phyloP scores from a whole-genome alignment of 768 basidiomycete species.

The Tricholoma bakamatsutake region DNA sequence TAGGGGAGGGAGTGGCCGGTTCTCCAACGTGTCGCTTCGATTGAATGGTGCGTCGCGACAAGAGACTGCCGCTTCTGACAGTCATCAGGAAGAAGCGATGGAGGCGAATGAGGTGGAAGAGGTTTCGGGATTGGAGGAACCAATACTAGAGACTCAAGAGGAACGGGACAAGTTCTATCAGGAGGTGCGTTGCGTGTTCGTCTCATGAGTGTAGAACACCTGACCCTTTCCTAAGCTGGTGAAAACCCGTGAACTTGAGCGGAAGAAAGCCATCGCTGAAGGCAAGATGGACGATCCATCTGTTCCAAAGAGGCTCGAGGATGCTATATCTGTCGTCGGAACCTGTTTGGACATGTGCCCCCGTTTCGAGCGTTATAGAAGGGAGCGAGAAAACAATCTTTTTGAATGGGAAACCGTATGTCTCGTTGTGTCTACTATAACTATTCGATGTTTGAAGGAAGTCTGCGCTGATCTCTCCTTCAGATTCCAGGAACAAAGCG shows the following conservation, averaged over 20 bases:
- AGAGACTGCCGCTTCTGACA: constrained; percentile 24
- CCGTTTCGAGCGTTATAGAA: constrained; percentile 84
- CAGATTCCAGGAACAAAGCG: constrained; percentile 80
- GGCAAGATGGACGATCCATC: constrained; percentile 87
- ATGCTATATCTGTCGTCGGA: constrained; percentile 90
- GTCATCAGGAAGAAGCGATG: constrained; percentile 26
- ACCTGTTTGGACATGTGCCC: constrained; percentile 96
- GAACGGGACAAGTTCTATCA: constrained; percentile 67
- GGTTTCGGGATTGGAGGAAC: constrained; percentile 35
- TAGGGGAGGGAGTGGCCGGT: constrained; percentile 34
- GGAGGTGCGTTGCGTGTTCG: constrained; percentile 45
- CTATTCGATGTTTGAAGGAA: constrained; percentile 17
- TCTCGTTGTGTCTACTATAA: constrained; percentile 27
- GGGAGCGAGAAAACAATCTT: constrained; percentile 85
- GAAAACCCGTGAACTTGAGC: constrained; percentile 66
- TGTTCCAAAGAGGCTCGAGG: constrained; percentile 73
- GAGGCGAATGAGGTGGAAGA: constrained; percentile 15
- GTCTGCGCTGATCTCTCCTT: constrained; percentile 33
- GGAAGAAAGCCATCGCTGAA: constrained; percentile 67
- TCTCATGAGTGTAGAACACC: constrained; percentile 9
- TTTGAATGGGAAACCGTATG: constrained; percentile 82
- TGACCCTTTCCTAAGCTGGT: constrained; percentile 45
- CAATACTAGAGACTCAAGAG: constrained; percentile 50
- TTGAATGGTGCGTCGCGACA: constrained; percentile 22
- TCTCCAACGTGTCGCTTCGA: constrained; percentile 35